Evolutionary conservation across 1,284 basidiomycete species (phyloP).

Genomic region (Naganishia sp.): DNA sequence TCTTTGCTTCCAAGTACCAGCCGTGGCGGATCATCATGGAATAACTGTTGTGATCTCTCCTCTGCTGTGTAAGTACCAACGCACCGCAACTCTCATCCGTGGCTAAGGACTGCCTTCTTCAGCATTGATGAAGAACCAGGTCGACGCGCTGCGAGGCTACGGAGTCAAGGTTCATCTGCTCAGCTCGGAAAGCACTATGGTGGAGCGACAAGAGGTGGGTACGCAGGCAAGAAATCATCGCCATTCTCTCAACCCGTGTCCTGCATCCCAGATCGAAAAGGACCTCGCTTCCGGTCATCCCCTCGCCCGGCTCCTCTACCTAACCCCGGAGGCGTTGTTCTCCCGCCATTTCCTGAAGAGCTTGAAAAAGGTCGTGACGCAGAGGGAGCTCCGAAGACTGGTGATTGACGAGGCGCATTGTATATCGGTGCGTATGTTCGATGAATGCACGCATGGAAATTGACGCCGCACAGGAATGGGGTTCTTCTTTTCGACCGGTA

Average conservation of each 20-base stretch:
- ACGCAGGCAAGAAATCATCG: conserved; percentile 4
- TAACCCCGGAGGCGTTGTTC: conserved; percentile 74
- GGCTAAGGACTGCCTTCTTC: conserved; percentile 8
- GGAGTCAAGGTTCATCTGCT: conserved; percentile 65
- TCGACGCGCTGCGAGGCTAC: conserved; percentile 63
- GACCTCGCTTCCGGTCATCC: conserved; percentile 68
- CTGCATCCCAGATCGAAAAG: conserved; percentile 59
- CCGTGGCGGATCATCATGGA: conserved; percentile 68
- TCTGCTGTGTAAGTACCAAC: conserved; percentile 62
- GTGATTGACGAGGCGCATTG: conserved; percentile 87
- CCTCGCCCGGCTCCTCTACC: conserved; percentile 67
- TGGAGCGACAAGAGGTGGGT: conserved; percentile 62
- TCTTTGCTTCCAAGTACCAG: conserved; percentile 83
- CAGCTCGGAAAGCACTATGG: conserved; percentile 64
- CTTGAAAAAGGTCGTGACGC: conserved; percentile 60
- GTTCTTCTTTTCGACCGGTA: conserved; percentile 68
- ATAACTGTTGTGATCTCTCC: conserved; percentile 78
- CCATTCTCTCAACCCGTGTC: neutral
- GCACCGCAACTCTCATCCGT: neutral
- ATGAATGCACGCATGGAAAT: neutral
- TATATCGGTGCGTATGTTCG: conserved; percentile 63
- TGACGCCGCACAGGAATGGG: conserved; percentile 69
- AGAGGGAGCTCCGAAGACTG: conserved; percentile 65
- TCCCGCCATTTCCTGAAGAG: conserved; percentile 60
- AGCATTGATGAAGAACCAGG: conserved; percentile 85